These are phyloP conservation scores for Anthracocystis setariae DNA, from an alignment of 1,284 basidiomycete genomes.

Conservation along the genomic window DNA sequence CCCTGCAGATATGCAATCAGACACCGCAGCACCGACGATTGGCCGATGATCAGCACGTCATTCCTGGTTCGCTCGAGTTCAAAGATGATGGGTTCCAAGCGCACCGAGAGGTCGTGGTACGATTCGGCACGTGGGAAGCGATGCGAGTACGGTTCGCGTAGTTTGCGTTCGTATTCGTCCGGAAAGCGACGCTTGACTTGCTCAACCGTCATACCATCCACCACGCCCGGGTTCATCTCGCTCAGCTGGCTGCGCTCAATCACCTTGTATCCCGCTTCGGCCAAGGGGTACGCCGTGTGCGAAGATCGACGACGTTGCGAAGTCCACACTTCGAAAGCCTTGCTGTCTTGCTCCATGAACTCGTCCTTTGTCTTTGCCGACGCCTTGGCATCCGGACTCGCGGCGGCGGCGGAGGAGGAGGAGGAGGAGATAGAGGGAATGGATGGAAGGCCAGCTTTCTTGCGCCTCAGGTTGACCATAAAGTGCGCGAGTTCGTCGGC, in stretches of 20 bases:
- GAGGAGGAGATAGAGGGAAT: conserved; percentile 3
- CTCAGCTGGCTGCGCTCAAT: conserved; percentile 94
- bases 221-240: conserved; percentile 87
- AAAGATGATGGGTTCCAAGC: conserved; percentile 81
- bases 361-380: conserved; percentile 26
- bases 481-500: conserved; percentile 73
- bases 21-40: conserved; percentile 97
- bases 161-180: conserved; percentile 91
- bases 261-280: conserved; percentile 75
- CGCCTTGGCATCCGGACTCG: neutral
- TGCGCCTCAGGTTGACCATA: conserved; percentile 58
- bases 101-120: conserved; percentile 81
- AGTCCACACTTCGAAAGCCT: conserved; percentile 84
- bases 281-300: conserved; percentile 95
- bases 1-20: conserved; percentile 78
- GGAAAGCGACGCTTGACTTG: conserved; percentile 90
- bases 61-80: conserved; percentile 83
- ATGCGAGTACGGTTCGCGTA: conserved; percentile 91
- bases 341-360: conserved; percentile 37
- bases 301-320: conserved; percentile 90
- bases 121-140: conserved; percentile 72
- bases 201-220: conserved; percentile 89
- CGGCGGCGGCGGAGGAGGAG: too few species aligned
- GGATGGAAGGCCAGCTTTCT: conserved; percentile 36
- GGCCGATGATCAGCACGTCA: conserved; percentile 75